A percentile compares a stretch with the other conserved stretches of the same genome.
These are phyloP conservation scores for Penicillium sumatraense DNA, from an alignment of 2,329 filamentous ascomycete species.

Conservation along the genomic window DNA sequence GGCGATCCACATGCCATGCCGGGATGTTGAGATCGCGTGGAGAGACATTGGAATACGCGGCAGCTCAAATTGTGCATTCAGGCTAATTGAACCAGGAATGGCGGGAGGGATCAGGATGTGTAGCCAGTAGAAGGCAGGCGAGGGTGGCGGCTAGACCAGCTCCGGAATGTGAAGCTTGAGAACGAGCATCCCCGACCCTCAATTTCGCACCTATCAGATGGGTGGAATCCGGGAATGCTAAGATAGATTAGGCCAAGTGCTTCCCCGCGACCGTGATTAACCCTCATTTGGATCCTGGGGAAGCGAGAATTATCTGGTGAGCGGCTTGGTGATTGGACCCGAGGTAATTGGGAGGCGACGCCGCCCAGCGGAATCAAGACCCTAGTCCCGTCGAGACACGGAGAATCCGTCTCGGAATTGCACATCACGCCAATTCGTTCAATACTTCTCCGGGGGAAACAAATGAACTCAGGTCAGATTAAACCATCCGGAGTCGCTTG, in stretches of 20 bases:
- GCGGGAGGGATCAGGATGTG: background rate
- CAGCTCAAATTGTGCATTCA: constrained; percentile 13
- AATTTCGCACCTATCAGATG: constrained; percentile 27
- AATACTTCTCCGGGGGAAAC: background rate
- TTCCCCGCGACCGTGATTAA: constrained; percentile 8
- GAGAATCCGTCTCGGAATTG: background rate
- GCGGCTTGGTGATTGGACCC: constrained; percentile 14
- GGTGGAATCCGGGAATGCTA: background rate
- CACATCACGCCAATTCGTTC: background rate
- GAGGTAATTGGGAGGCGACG: background rate
- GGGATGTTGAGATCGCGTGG: constrained; percentile 11
- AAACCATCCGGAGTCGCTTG: background rate
- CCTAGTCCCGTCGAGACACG: constrained; percentile 23
- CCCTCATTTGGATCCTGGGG: constrained; percentile 14
- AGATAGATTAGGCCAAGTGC: background rate
- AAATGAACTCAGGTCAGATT: background rate
- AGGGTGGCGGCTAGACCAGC: constrained; percentile 9
- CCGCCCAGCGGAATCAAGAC: background rate
- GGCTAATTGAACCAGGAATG: constrained; percentile 10
- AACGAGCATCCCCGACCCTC: background rate
- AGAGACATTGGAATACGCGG: constrained; percentile 1
- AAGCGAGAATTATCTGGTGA: constrained; percentile 7
- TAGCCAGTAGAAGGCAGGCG: background rate
- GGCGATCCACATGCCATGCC: constrained; percentile 8
- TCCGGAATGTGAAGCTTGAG: constrained; percentile 8